phyloP scores from a whole-genome alignment of 768 basidiomycete genomes.

The Lactarius indigo region DNA sequence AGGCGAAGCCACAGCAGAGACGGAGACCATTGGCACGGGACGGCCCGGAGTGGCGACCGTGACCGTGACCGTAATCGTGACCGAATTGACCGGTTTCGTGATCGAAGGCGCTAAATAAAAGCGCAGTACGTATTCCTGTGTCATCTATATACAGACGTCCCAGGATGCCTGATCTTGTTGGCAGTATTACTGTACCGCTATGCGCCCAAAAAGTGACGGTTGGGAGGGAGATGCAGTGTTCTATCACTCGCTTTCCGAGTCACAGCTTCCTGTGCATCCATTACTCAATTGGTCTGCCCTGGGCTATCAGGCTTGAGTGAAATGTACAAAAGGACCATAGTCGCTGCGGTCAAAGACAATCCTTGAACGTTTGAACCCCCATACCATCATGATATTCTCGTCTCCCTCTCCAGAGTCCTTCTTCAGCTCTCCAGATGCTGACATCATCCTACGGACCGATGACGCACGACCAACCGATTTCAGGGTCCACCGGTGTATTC shows the following conservation, averaged over 20 bases:
- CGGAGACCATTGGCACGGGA: neutral
- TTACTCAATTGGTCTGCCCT: neutral
- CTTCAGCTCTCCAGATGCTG: conserved; percentile 48
- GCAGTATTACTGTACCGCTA: neutral
- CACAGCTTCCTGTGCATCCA: conserved; percentile 10
- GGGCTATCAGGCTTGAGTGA: conserved; percentile 9
- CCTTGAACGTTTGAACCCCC: neutral
- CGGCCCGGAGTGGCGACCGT: conserved; percentile 11
- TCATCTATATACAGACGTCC: neutral
- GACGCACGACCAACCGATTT: conserved; percentile 43
- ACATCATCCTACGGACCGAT: conserved; percentile 49
- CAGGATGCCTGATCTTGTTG: neutral
- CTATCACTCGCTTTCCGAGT: neutral
- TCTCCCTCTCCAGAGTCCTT: conserved; percentile 18
- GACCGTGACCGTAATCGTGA: conserved; percentile 11
- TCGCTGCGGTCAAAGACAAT: neutral
- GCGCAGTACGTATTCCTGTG: conserved; percentile 8
- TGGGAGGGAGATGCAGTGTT: conserved; percentile 11
- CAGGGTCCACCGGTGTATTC: conserved; percentile 57
- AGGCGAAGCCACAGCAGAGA: conserved; percentile 45
- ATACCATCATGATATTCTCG: conserved; percentile 8
- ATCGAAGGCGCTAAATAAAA: conserved; percentile 17
- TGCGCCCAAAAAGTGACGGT: neutral
- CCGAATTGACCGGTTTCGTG: neutral
- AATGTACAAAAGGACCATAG: conserved; percentile 14